Evolutionary conservation across 768 basidiomycete species (phyloP).

Genomic region (Leccinum subtestaceum): DNA sequence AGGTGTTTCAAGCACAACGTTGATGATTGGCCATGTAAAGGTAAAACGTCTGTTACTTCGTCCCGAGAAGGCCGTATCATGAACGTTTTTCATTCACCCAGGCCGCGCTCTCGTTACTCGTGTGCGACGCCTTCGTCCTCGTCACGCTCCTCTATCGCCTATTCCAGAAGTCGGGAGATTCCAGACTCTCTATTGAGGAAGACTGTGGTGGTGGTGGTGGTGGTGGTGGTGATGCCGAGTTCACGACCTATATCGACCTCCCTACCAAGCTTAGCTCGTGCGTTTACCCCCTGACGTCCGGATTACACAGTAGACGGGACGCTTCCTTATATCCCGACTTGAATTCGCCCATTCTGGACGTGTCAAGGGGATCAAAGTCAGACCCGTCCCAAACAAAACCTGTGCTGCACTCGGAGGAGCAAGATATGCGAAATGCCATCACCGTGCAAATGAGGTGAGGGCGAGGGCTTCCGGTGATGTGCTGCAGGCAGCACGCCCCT

Average conservation of each 20-base stretch:
- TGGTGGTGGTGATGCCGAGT: not conserved
- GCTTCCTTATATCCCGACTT: not conserved
- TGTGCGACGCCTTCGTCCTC: conserved; percentile 23
- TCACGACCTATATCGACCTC: conserved; percentile 19
- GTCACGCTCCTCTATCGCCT: conserved; percentile 18
- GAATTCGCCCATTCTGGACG: not conserved
- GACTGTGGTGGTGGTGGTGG: not conserved
- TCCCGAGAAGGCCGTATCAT: not conserved
- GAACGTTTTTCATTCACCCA: not conserved
- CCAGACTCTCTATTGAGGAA: not conserved
- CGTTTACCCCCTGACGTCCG: not conserved
- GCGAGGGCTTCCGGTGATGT: not conserved
- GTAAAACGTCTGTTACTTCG: not conserved
- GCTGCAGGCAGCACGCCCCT: not conserved
- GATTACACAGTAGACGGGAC: not conserved
- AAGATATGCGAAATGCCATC: not conserved
- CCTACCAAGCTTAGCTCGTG: conserved; percentile 14
- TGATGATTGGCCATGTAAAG: conserved; percentile 26
- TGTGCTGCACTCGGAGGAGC: too few relatives aligned
- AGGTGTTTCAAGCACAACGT: not conserved
- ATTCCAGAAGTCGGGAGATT: not conserved
- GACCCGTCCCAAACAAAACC: not conserved
- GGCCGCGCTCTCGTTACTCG: conserved; percentile 20
- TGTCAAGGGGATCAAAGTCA: not conserved
- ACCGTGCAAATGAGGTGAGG: not conserved